Evolutionary conservation across 257 asterid species (phyloP), one percentile per base, ranked within the genome.

Genomic region (Echium plantagineum): DNA sequence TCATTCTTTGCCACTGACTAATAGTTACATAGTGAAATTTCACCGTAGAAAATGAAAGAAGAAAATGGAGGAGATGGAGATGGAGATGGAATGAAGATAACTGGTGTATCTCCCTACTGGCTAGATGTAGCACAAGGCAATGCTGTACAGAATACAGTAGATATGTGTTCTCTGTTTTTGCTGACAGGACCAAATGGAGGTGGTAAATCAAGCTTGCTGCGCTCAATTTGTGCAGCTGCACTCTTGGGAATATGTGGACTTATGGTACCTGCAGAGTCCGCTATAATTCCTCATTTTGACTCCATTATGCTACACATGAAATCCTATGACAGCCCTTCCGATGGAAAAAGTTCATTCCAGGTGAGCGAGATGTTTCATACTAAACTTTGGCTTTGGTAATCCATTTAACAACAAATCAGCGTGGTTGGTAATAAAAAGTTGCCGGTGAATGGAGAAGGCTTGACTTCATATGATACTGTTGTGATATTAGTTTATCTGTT

Each of bases 161-260:
- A 91, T 66, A 91, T 91, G 98, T 76, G 73, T 64, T 88, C 98
- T 10, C 69, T 88, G 46, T 91, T 84, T 72, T 85, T 91, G 64
- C 76, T 88, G 75, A 91, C 98, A 0, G 98, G 98, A 28, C 98
- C 98, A 38, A 91, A 91, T 69, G 97, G 98, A n/a, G 97, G 98
- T 21, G 98, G 98, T 1, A 91, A 91, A 74, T 91, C 98, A 52
- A 91, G 98, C 63, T 75, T 91, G 70, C 69, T 91, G 65, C 82
- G 98, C 71, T 86, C 98, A 7, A 77, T 91, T 71, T 88, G 98
- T 77, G 97, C 98, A 61, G 93, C 98, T 59, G 86, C 97, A 17
- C 60, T 91, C 49, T 79, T 91, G 61, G 98, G 97, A 67, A 84
- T 82, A 63, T 88, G 97, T 59, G 97, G 97, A 52, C 75, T 91